A percentile compares a stretch with the other conserved stretches of the same genome.
Evolutionary conservation across 2,329 filamentous ascomycete genomes (phyloP).

Genomic region (Neofusicoccum cordaticola): DNA sequence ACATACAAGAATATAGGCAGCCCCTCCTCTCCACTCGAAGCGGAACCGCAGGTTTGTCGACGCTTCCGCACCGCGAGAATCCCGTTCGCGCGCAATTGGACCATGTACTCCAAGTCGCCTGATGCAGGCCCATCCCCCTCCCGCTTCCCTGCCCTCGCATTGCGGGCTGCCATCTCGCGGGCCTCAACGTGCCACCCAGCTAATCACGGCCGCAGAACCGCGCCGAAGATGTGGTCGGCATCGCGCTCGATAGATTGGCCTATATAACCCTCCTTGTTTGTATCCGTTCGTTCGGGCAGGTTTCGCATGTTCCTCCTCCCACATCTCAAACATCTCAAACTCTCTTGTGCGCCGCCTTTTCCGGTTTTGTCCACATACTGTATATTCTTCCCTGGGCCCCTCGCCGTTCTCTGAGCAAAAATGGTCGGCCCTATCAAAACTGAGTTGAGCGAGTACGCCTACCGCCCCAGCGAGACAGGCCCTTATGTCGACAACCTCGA

Average conservation of each 20-base stretch:
- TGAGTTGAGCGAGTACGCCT: slow-evolving; percentile 8
- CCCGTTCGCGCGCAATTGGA: background rate
- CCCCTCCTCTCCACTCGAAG: background rate
- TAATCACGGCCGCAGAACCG: background rate
- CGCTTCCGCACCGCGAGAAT: background rate
- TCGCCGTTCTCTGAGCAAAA: background rate
- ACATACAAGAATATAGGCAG: background rate
- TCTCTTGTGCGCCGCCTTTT: background rate
- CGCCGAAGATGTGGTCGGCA: background rate
- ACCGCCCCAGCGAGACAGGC: background rate
- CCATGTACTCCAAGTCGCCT: background rate
- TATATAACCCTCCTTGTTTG: background rate
- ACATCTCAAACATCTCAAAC: background rate
- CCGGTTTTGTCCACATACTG: background rate
- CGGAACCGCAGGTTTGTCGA: background rate
- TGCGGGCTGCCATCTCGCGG: background rate
- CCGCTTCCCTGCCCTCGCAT: background rate
- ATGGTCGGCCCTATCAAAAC: slow-evolving; percentile 13
- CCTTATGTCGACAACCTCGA: slow-evolving; percentile 35
- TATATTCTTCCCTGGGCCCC: background rate
- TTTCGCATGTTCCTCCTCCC: background rate
- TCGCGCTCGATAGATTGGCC: background rate
- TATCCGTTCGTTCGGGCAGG: background rate
- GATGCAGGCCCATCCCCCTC: background rate
- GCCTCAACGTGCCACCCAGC: background rate